Percentiles rank a stretch among this genome's conserved stretches.
phyloP scores from a whole-genome alignment of 345 rosid species.

The Kernera saxatilis region DNA sequence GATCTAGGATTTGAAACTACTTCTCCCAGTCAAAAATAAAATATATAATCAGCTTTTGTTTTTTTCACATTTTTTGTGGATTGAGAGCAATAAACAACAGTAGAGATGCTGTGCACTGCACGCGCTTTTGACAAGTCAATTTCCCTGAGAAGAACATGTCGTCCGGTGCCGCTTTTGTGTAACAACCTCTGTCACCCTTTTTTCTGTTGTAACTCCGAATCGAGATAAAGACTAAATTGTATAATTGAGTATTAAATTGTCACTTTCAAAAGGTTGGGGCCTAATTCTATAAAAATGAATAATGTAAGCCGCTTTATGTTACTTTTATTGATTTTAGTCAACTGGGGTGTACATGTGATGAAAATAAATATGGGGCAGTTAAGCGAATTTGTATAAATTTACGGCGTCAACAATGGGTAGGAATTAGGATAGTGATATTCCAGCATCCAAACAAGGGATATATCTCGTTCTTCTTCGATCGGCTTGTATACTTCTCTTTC shows the following conservation, averaged over 20 bases:
- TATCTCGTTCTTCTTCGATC: background rate
- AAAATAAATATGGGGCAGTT: background rate
- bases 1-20: constrained; percentile 55
- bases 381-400: background rate
- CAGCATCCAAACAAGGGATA: constrained; percentile 13
- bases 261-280: background rate
- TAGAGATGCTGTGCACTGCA: constrained; percentile 31
- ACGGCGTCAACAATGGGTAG: background rate
- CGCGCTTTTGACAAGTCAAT: constrained; percentile 58
- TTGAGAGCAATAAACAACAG: background rate
- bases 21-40: background rate
- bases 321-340: background rate
- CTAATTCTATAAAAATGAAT: background rate
- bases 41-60: background rate
- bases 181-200: constrained; percentile 16
- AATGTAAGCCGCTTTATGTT: background rate
- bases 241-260: background rate
- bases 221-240: background rate
- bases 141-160: constrained; percentile 26
- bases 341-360: background rate
- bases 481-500: background rate
- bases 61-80: background rate
- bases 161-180: constrained; percentile 16
- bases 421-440: background rate
- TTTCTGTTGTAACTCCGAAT: background rate